Evolutionary conservation across 371 early-diverging fungal species (phyloP).

Genomic region (Funneliformis caledonium): DNA sequence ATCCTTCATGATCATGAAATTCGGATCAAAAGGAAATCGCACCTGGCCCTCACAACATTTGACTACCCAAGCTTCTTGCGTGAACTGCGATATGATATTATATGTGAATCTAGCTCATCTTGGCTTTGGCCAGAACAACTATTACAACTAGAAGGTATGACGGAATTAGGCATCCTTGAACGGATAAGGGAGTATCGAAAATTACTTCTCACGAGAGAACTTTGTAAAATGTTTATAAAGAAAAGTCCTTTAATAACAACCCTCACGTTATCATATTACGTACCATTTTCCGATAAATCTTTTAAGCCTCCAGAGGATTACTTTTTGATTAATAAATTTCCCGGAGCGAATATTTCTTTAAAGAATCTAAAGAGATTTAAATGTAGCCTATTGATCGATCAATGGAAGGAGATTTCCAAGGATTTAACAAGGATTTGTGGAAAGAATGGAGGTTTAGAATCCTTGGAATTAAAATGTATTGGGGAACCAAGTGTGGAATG

Average conservation of each 20-base stretch:
- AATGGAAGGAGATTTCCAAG: conserved; percentile 1
- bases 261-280: conserved; percentile 1
- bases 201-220: background rate
- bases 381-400: background rate
- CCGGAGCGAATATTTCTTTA: background rate
- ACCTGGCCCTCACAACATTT: background rate
- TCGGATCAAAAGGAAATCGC: background rate
- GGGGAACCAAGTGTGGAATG: background rate
- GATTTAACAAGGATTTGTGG: conserved; percentile 3
- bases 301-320: background rate
- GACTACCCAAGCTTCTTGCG: conserved; percentile 2
- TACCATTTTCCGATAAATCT: background rate
- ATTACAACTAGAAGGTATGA: background rate
- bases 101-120: conserved; percentile 4
- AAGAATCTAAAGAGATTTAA: background rate
- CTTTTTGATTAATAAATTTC: background rate
- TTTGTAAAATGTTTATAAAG: conserved; percentile 5
- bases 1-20: background rate
- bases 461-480: conserved; percentile 5
- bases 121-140: background rate
- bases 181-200: background rate
- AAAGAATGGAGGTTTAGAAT: background rate
- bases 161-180: background rate
- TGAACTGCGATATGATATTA: background rate
- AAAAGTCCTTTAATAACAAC: background rate